Conservation (phyloP, 2,329 filamentous ascomycete species). For the Aureobasidium leucospermi region DNA sequence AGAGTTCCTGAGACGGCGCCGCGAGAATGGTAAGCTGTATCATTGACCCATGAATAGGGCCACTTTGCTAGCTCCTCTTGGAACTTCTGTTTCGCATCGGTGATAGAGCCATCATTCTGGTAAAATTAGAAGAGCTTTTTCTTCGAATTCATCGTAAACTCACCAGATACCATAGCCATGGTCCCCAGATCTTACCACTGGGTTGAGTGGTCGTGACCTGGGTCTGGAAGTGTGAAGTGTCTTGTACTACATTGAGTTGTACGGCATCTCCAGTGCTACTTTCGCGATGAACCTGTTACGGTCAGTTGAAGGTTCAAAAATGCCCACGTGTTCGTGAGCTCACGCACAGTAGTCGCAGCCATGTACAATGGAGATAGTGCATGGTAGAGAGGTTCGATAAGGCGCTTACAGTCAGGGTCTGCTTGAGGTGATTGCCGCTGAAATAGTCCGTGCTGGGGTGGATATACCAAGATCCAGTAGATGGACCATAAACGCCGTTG, state of each 20-base stretch:
- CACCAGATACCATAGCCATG: slow-evolving; percentile 37
- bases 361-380: no score
- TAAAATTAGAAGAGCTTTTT: background rate
- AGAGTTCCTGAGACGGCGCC: slow-evolving; percentile 40
- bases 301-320: background rate
- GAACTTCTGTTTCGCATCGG: slow-evolving; percentile 35
- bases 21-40: slow-evolving; percentile 42
- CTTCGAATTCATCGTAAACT: background rate
- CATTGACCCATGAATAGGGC: slow-evolving; percentile 45
- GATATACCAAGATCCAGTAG: slow-evolving; percentile 47
- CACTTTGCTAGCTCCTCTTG: slow-evolving; percentile 37
- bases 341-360: no score
- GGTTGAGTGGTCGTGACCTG: slow-evolving; percentile 25
- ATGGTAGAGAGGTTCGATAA: background rate
- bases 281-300: slow-evolving; percentile 40
- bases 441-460: slow-evolving; percentile 43
- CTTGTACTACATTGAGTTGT: slow-evolving; percentile 41
- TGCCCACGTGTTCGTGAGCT: background rate
- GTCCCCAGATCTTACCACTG: slow-evolving; percentile 37
- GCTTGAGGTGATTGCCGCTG: slow-evolving; percentile 47
- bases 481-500: slow-evolving; percentile 44
- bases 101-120: slow-evolving; percentile 39
- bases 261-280: slow-evolving; percentile 44
- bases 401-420: slow-evolving; percentile 20
- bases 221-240: slow-evolving; percentile 26